These are phyloP conservation scores for Paramarasmius palmivorus DNA, from an alignment of 1,284 basidiomycete genomes.

Conservation along the genomic window DNA sequence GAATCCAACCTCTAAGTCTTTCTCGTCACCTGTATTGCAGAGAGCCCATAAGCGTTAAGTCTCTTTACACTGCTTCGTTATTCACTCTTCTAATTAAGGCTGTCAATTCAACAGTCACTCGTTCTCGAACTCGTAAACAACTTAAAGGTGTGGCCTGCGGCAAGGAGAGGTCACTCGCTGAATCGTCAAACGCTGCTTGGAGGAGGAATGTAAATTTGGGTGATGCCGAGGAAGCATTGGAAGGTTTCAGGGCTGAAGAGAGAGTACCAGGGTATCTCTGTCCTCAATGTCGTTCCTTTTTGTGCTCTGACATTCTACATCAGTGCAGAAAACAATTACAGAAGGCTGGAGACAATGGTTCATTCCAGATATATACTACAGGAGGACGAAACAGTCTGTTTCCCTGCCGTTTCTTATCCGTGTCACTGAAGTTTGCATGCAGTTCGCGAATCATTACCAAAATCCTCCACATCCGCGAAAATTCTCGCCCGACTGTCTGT, in stretches of 20 bases:
- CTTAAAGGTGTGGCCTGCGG: too few species aligned
- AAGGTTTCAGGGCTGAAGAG: slow-evolving; percentile 77
- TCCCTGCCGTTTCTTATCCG: background rate
- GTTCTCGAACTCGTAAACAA: too few species aligned
- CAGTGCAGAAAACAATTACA: slow-evolving; percentile 44
- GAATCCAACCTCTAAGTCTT: too few species aligned
- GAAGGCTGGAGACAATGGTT: slow-evolving; percentile 65
- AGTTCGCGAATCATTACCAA: slow-evolving; percentile 62
- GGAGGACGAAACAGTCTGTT: slow-evolving; percentile 75
- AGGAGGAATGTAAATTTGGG: slow-evolving; percentile 87
- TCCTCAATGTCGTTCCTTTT: background rate
- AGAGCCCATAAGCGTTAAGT: too few species aligned
- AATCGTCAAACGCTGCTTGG: too few species aligned
- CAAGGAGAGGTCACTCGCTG: too few species aligned
- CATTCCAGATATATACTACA: slow-evolving; percentile 79
- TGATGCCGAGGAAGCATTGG: slow-evolving; percentile 73
- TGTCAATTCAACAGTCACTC: too few species aligned
- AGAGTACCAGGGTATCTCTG: slow-evolving; percentile 68
- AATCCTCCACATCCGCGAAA: slow-evolving; percentile 74
- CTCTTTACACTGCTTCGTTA: too few species aligned
- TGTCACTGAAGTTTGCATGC: background rate
- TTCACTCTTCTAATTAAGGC: too few species aligned
- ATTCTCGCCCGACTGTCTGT: slow-evolving; percentile 85
- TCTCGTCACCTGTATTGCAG: too few species aligned
- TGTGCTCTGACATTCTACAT: slow-evolving; percentile 35